Evolutionary conservation across 2,329 filamentous ascomycete species (phyloP).

Genomic region (Aspergillus aculeatinus): DNA sequence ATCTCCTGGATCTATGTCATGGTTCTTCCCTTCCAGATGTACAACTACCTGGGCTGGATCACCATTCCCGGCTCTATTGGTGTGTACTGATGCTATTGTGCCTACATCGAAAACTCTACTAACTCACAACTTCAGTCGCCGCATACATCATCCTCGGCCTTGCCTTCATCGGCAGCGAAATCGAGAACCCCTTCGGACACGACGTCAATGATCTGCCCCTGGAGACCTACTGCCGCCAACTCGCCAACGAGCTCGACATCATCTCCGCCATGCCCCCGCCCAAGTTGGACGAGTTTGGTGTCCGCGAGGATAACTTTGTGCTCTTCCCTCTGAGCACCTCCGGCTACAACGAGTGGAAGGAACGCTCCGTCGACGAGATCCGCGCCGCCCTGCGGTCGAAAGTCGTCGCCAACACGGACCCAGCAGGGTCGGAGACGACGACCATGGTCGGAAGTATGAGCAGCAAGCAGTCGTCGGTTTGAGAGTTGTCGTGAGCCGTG

Average conservation of each 20-base stretch:
- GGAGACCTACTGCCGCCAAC: conserved; percentile 72
- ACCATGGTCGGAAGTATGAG: conserved; percentile 22
- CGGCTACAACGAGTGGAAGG: conserved; percentile 52
- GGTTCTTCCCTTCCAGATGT: conserved; percentile 78
- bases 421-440: conserved; percentile 23
- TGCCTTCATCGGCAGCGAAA: conserved; percentile 72
- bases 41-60: conserved; percentile 63
- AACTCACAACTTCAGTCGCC: conserved; percentile 42
- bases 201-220: conserved; percentile 81
- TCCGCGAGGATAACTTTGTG: conserved; percentile 37
- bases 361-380: conserved; percentile 50
- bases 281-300: conserved; percentile 50
- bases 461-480: conserved; percentile 25
- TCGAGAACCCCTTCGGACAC: conserved; percentile 80
- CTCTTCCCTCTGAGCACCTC: conserved; percentile 43
- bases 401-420: conserved; percentile 26
- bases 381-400: conserved; percentile 42
- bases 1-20: conserved; percentile 84
- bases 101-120: not conserved
- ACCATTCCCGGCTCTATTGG: conserved; percentile 73
- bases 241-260: conserved; percentile 71
- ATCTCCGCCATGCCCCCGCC: conserved; percentile 62
- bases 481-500: not conserved
- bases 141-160: conserved; percentile 83
- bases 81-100: conserved; percentile 17